phyloP scores from a whole-genome alignment of 2,329 filamentous ascomycete genomes.

The Neophaeococcomyces aloes region DNA sequence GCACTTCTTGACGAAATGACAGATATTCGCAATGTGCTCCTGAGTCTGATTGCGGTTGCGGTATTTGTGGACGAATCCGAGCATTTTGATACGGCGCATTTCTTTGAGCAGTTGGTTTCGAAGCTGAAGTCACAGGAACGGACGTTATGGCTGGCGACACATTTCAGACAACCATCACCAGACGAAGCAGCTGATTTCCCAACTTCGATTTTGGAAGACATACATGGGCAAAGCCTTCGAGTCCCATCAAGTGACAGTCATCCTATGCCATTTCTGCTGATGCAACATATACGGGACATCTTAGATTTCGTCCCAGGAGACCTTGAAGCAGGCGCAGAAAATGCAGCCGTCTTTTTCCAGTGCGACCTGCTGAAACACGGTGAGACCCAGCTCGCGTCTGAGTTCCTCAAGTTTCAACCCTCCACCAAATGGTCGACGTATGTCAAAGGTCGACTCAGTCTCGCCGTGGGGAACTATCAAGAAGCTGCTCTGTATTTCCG shows the following conservation, averaged over 20 bases:
- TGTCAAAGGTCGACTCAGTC: conserved; percentile 67
- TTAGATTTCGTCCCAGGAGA: conserved; percentile 40
- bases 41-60: conserved; percentile 72
- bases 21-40: conserved; percentile 60
- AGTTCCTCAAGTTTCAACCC: conserved; percentile 57
- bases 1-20: conserved; percentile 70
- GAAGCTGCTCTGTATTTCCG: conserved; percentile 67
- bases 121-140: conserved; percentile 64
- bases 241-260: conserved; percentile 31
- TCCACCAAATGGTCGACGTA: conserved; percentile 56
- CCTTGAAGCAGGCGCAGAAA: conserved; percentile 43
- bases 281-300: conserved; percentile 34
- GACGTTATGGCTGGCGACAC: conserved; percentile 50
- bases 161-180: conserved; percentile 27
- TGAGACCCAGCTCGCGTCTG: conserved; percentile 53
- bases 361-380: conserved; percentile 58
- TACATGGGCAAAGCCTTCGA: conserved; percentile 35
- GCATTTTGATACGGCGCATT: conserved; percentile 49
- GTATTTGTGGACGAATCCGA: conserved; percentile 68
- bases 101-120: conserved; percentile 56
- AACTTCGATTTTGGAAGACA: conserved; percentile 33
- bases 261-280: conserved; percentile 34
- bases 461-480: conserved; percentile 63
- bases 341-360: conserved; percentile 56
- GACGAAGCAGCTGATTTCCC: conserved; percentile 24